These are phyloP conservation scores for Debaryomyces robertsiae DNA, from an alignment of 1,139 yeast species.

Conservation along the genomic window DNA sequence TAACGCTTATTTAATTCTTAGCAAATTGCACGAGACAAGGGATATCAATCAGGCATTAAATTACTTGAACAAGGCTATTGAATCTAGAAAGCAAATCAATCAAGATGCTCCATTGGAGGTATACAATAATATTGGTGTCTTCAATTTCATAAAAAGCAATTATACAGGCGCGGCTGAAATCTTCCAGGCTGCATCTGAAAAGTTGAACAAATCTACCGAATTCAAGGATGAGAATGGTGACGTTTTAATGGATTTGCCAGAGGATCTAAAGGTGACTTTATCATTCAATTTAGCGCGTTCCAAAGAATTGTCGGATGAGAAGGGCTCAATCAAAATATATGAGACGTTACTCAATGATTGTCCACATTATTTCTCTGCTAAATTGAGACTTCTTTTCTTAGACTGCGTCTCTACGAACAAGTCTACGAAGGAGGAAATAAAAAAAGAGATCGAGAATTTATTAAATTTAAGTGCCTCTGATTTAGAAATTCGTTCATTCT, in stretches of 20 bases:
- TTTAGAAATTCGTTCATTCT: slow-evolving; percentile 84
- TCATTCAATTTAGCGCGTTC: slow-evolving; percentile 67
- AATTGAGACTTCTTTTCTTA: slow-evolving; percentile 66
- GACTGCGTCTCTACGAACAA: slow-evolving; percentile 35
- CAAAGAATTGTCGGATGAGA: slow-evolving; percentile 49
- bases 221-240: slow-evolving; percentile 31
- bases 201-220: slow-evolving; percentile 21
- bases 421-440: slow-evolving; percentile 46
- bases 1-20: slow-evolving; percentile 68
- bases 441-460: slow-evolving; percentile 55
- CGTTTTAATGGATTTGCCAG: slow-evolving; percentile 25
- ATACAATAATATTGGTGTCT: slow-evolving; percentile 83
- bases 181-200: slow-evolving; percentile 53
- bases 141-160: slow-evolving; percentile 69
- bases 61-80: slow-evolving; percentile 60
- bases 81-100: slow-evolving; percentile 45
- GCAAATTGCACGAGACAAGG: slow-evolving; percentile 65
- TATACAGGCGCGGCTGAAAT: slow-evolving; percentile 39
- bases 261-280: slow-evolving; percentile 49
- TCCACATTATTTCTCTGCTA: slow-evolving; percentile 79
- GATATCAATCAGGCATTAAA: slow-evolving; percentile 61
- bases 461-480: slow-evolving; percentile 59
- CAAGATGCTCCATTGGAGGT: slow-evolving; percentile 65
- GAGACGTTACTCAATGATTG: slow-evolving; percentile 53
- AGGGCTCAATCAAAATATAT: slow-evolving; percentile 56